These are phyloP conservation scores for Balamuthia mandrillaris DNA, from an alignment of 208 protist species.

Conservation along the genomic window DNA sequence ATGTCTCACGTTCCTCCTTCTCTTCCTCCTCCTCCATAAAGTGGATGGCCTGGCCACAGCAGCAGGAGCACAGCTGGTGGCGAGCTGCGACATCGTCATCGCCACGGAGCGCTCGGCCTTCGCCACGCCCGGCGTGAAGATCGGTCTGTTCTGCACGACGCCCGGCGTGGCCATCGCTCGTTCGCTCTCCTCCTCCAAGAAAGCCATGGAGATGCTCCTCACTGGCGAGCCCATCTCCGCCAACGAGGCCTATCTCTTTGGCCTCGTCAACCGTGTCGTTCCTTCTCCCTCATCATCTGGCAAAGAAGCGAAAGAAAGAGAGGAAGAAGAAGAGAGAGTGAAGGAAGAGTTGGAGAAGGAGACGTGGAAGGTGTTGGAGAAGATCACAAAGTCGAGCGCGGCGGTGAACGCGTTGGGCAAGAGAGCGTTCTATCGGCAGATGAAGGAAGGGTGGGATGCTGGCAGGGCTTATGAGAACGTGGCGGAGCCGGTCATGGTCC, in stretches of 20 bases:
- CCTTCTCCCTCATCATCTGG: background rate
- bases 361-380: too few species aligned
- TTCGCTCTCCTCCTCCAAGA: background rate
- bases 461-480: background rate
- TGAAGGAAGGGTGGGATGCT: background rate
- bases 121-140: conserved; percentile 37
- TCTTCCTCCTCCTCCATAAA: too few species aligned
- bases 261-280: background rate
- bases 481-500: background rate
- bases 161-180: background rate
- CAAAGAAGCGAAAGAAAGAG: background rate
- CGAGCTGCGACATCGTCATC: conserved; percentile 14
- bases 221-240: conserved; percentile 36
- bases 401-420: conserved; percentile 16
- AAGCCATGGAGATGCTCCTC: conserved; percentile 34
- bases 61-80: conserved; percentile 4
- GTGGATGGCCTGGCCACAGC: conserved; percentile 9
- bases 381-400: background rate
- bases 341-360: background rate
- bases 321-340: conserved; percentile 7
- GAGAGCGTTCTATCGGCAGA: conserved; percentile 10
- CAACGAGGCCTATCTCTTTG: background rate
- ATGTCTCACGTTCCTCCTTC: too few species aligned
- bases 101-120: background rate
- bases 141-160: conserved; percentile 27